Conservation (phyloP, 768 basidiomycete genomes). For the Neoboletus magnificus region DNA sequence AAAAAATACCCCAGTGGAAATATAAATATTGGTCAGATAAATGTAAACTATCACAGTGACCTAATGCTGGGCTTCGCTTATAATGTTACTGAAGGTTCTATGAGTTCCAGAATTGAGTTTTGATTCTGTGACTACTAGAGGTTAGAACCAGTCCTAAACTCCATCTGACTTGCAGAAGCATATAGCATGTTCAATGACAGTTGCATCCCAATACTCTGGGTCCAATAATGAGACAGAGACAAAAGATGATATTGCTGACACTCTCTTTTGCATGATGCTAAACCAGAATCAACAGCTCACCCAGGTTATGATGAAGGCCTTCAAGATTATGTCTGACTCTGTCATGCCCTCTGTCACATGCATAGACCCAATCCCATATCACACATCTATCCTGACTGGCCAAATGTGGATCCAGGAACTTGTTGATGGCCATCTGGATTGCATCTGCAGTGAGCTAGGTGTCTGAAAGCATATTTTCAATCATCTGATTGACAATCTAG, state of each 20-base stretch:
- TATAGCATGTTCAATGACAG: too few species aligned
- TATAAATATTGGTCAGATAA: too few species aligned
- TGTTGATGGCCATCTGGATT: background rate
- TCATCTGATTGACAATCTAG: too few species aligned
- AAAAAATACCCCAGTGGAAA: too few species aligned
- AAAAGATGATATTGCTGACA: background rate
- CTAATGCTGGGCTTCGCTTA: too few species aligned
- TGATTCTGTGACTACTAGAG: too few species aligned
- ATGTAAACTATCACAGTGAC: too few species aligned
- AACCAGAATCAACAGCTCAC: background rate
- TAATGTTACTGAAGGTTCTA: too few species aligned
- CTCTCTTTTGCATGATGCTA: background rate
- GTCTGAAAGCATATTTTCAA: background rate
- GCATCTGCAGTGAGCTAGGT: background rate
- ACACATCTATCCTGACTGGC: background rate
- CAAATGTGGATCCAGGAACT: slow-evolving; percentile 3
- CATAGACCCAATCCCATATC: background rate
- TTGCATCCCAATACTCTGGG: too few species aligned
- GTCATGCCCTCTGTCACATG: background rate
- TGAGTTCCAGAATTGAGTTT: too few species aligned
- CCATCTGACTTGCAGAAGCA: too few species aligned
- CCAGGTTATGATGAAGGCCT: background rate
- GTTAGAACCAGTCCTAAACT: too few species aligned
- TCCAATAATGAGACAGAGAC: background rate
- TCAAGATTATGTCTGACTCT: background rate